Conservation (phyloP, 768 basidiomycete species). For the Jaapia argillacea region DNA sequence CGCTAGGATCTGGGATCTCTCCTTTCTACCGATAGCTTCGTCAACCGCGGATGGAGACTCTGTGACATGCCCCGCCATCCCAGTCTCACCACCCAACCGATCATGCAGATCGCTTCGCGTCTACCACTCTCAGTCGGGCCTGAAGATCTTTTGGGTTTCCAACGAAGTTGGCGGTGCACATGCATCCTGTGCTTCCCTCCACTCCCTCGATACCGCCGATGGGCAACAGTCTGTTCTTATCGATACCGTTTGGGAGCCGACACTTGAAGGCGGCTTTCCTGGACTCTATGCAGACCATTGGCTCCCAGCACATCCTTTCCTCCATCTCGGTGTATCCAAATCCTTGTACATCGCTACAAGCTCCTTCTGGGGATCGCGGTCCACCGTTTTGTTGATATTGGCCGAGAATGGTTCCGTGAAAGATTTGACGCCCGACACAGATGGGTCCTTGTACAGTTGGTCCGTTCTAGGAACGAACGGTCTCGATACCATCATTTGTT, state of each 20-base stretch:
- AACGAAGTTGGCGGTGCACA: constrained; percentile 50
- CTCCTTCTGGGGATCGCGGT: constrained; percentile 45
- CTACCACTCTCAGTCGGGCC: no score
- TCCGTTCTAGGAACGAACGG: constrained; percentile 41
- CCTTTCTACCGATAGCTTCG: no score
- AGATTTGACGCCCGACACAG: constrained; percentile 31
- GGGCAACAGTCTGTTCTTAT: constrained; percentile 22
- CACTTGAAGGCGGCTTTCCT: constrained; percentile 37
- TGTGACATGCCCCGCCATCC: no score
- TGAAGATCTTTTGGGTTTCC: constrained; percentile 42
- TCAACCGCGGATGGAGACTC: no score
- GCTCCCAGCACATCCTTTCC: constrained; percentile 31
- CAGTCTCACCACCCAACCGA: no score
- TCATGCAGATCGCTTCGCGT: no score
- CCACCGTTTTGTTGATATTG: constrained; percentile 38
- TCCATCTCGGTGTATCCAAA: constrained; percentile 12
- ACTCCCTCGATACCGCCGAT: constrained; percentile 27
- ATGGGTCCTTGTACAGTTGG: constrained; percentile 37
- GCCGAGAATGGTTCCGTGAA: constrained; percentile 27
- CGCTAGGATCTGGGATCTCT: constrained; percentile 43
- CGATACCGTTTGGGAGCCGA: constrained; percentile 30
- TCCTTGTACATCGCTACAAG: constrained; percentile 28
- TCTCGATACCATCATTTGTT: constrained; percentile 30
- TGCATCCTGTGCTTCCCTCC: constrained; percentile 40
- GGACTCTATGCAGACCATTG: constrained; percentile 52